These are phyloP conservation scores for Clonostachys sp. DNA, from an alignment of 2,329 filamentous ascomycete species.

Conservation along the genomic window DNA sequence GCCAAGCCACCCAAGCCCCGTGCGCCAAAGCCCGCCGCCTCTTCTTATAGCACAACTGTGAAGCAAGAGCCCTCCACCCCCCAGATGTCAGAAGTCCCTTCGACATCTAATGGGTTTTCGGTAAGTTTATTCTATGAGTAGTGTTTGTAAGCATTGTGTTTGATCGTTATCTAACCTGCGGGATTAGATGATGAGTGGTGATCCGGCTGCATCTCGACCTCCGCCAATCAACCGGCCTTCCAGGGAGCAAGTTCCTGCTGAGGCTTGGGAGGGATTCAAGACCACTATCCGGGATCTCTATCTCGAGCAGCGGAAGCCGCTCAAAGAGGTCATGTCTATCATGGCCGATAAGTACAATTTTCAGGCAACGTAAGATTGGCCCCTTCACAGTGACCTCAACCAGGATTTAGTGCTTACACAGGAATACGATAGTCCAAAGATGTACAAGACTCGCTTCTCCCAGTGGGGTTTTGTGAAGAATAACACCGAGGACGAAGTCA, in stretches of 20 bases:
- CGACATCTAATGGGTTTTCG: not conserved
- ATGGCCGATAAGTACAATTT: constrained; percentile 44
- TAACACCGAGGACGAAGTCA: constrained; percentile 48
- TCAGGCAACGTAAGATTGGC: constrained; percentile 35
- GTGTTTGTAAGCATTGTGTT: not conserved
- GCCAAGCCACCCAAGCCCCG: constrained; percentile 22
- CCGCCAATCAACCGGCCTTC: constrained; percentile 19
- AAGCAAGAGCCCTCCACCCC: constrained; percentile 3
- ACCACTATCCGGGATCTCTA: constrained; percentile 38
- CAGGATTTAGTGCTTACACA: not conserved
- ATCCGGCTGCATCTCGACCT: constrained; percentile 1
- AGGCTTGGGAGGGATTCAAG: constrained; percentile 43
- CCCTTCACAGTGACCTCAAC: constrained; percentile 8
- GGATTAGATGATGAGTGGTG: not conserved
- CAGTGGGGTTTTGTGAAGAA: constrained; percentile 53
- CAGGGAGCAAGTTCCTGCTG: constrained; percentile 36
- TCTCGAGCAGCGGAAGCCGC: constrained; percentile 41
- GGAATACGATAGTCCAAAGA: constrained; percentile 35
- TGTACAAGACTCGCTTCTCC: constrained; percentile 52
- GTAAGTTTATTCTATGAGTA: not conserved
- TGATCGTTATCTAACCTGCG: not conserved
- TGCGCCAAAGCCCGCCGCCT: constrained; percentile 6
- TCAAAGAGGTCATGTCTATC: constrained; percentile 48
- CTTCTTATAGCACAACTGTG: not conserved
- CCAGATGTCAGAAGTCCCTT: not conserved